A percentile compares a stretch with the other conserved stretches of the same genome.
phyloP scores from a whole-genome alignment of 192 early-diverging fungal species.

The Coemansia sp. region DNA sequence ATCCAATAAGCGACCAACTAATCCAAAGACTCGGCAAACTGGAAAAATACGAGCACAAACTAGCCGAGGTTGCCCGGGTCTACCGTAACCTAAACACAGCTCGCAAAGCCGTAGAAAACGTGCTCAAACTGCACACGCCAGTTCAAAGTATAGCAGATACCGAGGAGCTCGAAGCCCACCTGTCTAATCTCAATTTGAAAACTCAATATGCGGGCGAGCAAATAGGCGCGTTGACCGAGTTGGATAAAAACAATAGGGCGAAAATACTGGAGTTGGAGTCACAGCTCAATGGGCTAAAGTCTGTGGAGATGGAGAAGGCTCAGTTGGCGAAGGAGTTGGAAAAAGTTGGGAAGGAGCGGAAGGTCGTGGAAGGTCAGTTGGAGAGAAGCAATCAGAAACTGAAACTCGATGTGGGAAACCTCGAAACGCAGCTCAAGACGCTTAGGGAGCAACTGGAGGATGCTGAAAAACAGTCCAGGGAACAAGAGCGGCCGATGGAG shows the following conservation, averaged over 20 bases:
- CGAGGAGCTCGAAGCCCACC: slow-evolving; percentile 53
- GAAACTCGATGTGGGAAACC: slow-evolving; percentile 23
- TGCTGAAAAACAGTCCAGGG: background rate
- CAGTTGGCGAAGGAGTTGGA: slow-evolving; percentile 22
- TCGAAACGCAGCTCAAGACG: slow-evolving; percentile 10
- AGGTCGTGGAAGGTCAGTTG: slow-evolving; percentile 44
- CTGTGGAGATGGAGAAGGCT: slow-evolving; percentile 16
- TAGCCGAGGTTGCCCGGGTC: slow-evolving; percentile 49
- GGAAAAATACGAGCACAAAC: slow-evolving; percentile 56
- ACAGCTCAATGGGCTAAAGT: slow-evolving; percentile 1
- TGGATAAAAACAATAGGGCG: slow-evolving; percentile 39
- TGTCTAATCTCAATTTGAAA: slow-evolving; percentile 48
- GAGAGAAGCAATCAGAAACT: slow-evolving; percentile 46
- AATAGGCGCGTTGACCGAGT: slow-evolving; percentile 49
- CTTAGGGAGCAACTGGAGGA: slow-evolving; percentile 2
- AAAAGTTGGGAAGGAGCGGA: slow-evolving; percentile 33
- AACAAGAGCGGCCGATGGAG: background rate
- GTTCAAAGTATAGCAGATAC: slow-evolving; percentile 53
- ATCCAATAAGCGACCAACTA: slow-evolving; percentile 26
- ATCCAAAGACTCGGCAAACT: slow-evolving; percentile 30
- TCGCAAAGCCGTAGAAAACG: slow-evolving; percentile 46
- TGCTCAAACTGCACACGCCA: slow-evolving; percentile 46
- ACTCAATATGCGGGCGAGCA: slow-evolving; percentile 51
- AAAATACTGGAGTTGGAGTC: slow-evolving; percentile 35
- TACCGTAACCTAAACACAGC: slow-evolving; percentile 52